Evolutionary conservation across 2,329 filamentous ascomycete genomes (phyloP).

Genomic region (Pseudocercospora crystallina): DNA sequence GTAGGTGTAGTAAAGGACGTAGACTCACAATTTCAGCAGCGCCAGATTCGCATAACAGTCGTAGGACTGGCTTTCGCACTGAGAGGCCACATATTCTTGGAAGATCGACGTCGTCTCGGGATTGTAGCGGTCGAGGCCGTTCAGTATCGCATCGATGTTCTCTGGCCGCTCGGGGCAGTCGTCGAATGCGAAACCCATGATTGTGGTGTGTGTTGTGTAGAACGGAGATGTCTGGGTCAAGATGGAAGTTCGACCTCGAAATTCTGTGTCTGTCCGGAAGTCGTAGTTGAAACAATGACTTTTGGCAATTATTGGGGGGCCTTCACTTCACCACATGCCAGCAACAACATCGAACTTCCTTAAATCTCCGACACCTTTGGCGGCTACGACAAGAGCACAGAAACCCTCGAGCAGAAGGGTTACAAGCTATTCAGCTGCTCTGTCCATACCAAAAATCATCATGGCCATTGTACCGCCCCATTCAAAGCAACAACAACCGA

Average conservation of each 20-base stretch:
- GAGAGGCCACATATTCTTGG: conserved; percentile 89
- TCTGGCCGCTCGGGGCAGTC: conserved; percentile 89
- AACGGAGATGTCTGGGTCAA: background rate
- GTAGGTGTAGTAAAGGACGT: conserved; percentile 1
- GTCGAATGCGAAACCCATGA: conserved; percentile 65
- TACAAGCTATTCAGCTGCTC: background rate
- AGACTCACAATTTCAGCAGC: conserved; percentile 89
- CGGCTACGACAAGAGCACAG: too few relatives aligned
- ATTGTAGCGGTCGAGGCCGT: conserved; percentile 97
- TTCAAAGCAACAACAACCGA: background rate
- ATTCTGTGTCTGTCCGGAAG: conserved; percentile 9
- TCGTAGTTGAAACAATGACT: too few relatives aligned
- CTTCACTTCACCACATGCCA: too few relatives aligned
- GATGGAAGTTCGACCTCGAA: background rate
- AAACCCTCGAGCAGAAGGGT: background rate
- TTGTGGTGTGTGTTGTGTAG: conserved; percentile 6
- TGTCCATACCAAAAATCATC: background rate
- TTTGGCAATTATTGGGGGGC: too few relatives aligned
- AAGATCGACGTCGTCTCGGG: conserved; percentile 91
- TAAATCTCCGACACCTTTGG: too few relatives aligned
- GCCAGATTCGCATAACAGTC: conserved; percentile 97
- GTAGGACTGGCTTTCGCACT: conserved; percentile 92
- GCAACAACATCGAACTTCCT: too few relatives aligned
- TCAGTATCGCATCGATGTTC: conserved; percentile 89
- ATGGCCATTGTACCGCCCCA: too few relatives aligned